Conservation (phyloP, 208 protist genomes). For the Strigomonas culicis region DNA sequence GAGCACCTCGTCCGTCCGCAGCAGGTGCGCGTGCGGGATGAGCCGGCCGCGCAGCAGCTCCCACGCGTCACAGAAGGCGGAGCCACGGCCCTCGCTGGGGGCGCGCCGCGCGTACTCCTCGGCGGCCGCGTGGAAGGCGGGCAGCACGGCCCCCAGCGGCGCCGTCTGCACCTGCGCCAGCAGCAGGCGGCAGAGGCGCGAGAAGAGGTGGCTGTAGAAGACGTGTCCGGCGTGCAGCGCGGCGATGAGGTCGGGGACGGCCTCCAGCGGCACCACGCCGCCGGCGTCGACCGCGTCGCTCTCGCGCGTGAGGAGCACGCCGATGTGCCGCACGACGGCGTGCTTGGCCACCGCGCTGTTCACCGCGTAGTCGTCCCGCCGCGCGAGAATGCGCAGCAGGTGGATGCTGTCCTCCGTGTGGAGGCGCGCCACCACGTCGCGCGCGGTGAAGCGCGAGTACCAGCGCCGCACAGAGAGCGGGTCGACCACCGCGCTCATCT, state of each 20-base stretch:
- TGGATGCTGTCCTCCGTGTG: constrained; percentile 30
- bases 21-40: constrained; percentile 17
- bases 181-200: constrained; percentile 61
- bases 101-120: constrained; percentile 61
- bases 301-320: constrained; percentile 18
- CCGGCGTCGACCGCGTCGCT: constrained; percentile 7
- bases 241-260: constrained; percentile 27
- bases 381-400: constrained; percentile 42
- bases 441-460: constrained; percentile 72
- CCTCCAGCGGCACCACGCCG: constrained; percentile 20
- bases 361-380: constrained; percentile 22
- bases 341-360: constrained; percentile 36
- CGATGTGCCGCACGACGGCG: constrained; percentile 28
- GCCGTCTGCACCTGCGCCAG: constrained; percentile 53
- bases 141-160: constrained; percentile 40
- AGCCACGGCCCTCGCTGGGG: constrained; percentile 33
- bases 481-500: constrained; percentile 33
- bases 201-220: constrained; percentile 65
- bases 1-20: constrained; percentile 30
- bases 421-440: constrained; percentile 50
- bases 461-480: constrained; percentile 59
- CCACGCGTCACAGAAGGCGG: constrained; percentile 78
- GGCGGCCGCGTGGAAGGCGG: constrained; percentile 50
- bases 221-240: constrained; percentile 48
- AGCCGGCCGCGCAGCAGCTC: constrained; percentile 63